A percentile compares a stretch with the other conserved stretches of the same genome.
Conservation (phyloP, 257 asterid genomes). For the Solanum habrochaites region DNA sequence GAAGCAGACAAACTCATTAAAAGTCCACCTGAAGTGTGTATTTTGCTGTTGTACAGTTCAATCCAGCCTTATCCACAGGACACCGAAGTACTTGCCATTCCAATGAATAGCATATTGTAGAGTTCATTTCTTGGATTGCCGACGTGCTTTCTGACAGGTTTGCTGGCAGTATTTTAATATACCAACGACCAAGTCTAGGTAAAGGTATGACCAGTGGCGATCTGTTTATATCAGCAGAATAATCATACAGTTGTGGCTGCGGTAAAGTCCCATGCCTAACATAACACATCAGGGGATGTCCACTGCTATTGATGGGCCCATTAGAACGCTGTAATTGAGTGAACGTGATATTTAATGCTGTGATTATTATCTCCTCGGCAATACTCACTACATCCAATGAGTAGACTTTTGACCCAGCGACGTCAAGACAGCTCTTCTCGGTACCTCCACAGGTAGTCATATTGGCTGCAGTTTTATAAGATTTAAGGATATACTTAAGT, state of each 20-base stretch:
- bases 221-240: constrained; percentile 49
- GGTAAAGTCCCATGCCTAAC: constrained; percentile 62
- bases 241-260: constrained; percentile 43
- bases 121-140: constrained; percentile 8
- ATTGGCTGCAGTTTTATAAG: constrained; percentile 15
- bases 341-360: constrained; percentile 39
- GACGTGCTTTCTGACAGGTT: constrained; percentile 26
- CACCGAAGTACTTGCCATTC: constrained; percentile 64
- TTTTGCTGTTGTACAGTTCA: constrained; percentile 61
- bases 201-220: constrained; percentile 46
- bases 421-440: constrained; percentile 41
- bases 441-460: constrained; percentile 41
- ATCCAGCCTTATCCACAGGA: constrained; percentile 71
- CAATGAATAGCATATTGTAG: constrained; percentile 49
- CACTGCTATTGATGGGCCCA: constrained; percentile 7
- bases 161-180: constrained; percentile 39
- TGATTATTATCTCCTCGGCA: constrained; percentile 45
- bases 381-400: constrained; percentile 51
- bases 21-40: constrained; percentile 69
- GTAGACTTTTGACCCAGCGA: constrained; percentile 27
- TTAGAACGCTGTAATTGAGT: constrained; percentile 27
- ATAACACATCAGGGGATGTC: constrained; percentile 41
- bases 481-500: not conserved
- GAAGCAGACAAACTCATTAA: not conserved
- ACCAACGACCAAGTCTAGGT: constrained; percentile 89